A percentile compares a stretch with the other conserved stretches of the same genome.
Conservation (phyloP, 2,329 filamentous ascomycete species). For the Acarospora socialis region DNA sequence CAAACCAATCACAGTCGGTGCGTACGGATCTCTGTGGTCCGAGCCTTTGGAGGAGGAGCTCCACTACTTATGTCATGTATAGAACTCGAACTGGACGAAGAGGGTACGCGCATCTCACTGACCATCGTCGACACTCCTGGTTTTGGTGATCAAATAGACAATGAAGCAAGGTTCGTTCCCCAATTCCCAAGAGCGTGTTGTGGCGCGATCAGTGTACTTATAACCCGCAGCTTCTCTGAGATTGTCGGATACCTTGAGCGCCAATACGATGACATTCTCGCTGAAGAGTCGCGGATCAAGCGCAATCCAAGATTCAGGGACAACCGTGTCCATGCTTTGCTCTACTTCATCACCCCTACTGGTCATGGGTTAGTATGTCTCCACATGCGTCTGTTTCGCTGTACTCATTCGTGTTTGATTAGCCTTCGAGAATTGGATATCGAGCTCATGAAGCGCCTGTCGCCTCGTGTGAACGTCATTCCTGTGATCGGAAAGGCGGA, state of each 20-base stretch:
- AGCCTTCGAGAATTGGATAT: conserved; percentile 98
- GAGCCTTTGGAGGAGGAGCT: conserved; percentile 6
- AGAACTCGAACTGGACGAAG: conserved; percentile 94
- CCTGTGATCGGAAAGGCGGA: conserved; percentile 98
- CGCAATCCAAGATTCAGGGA: conserved; percentile 99
- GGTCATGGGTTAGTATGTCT: conserved; percentile 60
- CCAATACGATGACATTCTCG: conserved; percentile 98
- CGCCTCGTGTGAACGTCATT: conserved; percentile 95
- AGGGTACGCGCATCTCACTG: conserved; percentile 93
- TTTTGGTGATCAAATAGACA: conserved; percentile 98
- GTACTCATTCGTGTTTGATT: conserved; percentile 5
- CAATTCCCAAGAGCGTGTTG: no score
- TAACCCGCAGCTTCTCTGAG: conserved; percentile 55
- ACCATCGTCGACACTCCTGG: conserved; percentile 98
- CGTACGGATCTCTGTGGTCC: conserved; percentile 23
- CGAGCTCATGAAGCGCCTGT: conserved; percentile 98
- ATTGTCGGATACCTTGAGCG: conserved; percentile 97
- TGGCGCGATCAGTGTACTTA: no score
- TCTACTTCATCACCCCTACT: conserved; percentile 98
- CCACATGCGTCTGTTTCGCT: conserved; percentile 1
- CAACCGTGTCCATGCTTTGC: conserved; percentile 93
- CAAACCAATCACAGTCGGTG: conserved; percentile 95
- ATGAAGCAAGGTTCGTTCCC: conserved; percentile 85
- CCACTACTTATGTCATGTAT: conserved; percentile 8
- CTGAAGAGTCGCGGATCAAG: conserved; percentile 99